A percentile compares a stretch with the other conserved stretches of the same genome.
These are phyloP conservation scores for Balakata baccata DNA, from an alignment of 345 rosid species.

Conservation along the genomic window DNA sequence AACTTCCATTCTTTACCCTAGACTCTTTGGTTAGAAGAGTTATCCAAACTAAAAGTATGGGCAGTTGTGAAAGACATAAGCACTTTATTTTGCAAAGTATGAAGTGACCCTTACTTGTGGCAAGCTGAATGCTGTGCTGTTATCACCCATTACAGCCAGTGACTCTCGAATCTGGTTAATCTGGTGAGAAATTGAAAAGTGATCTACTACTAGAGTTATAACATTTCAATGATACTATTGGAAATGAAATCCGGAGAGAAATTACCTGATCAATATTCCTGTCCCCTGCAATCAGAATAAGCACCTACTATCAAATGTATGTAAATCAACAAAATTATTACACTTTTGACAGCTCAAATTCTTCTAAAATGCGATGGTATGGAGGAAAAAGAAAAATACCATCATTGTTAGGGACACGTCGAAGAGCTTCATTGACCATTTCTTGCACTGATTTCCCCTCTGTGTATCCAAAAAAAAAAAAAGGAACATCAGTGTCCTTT, in stretches of 20 bases:
- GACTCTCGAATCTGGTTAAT: slow-evolving; percentile 95
- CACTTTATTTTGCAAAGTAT: background rate
- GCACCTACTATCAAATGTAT: slow-evolving; percentile 24
- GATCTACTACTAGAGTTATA: slow-evolving; percentile 12
- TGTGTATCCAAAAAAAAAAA: slow-evolving; percentile 33
- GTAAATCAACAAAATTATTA: slow-evolving; percentile 15
- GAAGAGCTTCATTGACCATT: slow-evolving; percentile 96
- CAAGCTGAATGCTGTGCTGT: slow-evolving; percentile 96
- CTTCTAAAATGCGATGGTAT: background rate
- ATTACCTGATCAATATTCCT: slow-evolving; percentile 86
- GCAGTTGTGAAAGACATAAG: background rate
- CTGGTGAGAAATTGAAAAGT: slow-evolving; percentile 33
- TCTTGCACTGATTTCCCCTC: slow-evolving; percentile 97
- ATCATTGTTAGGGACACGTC: slow-evolving; percentile 67
- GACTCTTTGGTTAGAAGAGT: background rate
- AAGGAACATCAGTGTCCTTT: slow-evolving; percentile 11
- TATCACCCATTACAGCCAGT: slow-evolving; percentile 88
- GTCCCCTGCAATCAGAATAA: slow-evolving; percentile 64
- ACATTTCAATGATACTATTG: slow-evolving; percentile 6
- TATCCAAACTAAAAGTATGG: background rate
- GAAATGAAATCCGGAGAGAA: slow-evolving; percentile 16
- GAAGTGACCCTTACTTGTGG: slow-evolving; percentile 66
- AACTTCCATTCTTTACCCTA: background rate
- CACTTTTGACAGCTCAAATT: slow-evolving; percentile 15
- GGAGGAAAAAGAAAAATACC: slow-evolving; percentile 45